Base-by-base conservation (phyloP, 139 green algal species). In the Tetraselmis striata region DNA sequence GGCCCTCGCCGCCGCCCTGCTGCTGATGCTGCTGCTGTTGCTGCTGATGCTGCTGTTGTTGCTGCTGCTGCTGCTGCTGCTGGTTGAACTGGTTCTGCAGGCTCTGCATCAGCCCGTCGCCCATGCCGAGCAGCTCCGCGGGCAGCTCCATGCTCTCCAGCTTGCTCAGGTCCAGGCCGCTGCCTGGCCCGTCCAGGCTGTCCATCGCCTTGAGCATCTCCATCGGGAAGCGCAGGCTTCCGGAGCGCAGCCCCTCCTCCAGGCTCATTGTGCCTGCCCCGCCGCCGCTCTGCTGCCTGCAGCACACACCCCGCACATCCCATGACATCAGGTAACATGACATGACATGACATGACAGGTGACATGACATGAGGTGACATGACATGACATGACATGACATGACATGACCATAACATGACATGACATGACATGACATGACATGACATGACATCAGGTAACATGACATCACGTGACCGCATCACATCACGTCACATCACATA, bases 81-180 rank as follows among this genome's bases (percentile, higher is more conserved):
- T 76, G 78, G 5, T 29, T 29, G 11, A 26, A 67, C 23, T 32
- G 77, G 30, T 67, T 28, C 58, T 75, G 22, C 5, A 67, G 30
- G 77, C 5, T 32, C 1, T 32, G 1, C 79, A 82, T n/a, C 2
- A 22, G 30, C 0, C 26, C 27, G 23, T 45, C 79, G 27, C 45
- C 74, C 32, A 77, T 78, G 2, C 77, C 84, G 24, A 78, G 30
- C 45, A 81, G 27, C 25, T 58, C 78, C 24, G 81, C 82, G 28
- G 85, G 82, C 82, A 90, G 74, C 77, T 92, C 87, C 78, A 92
- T 78, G 77, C 79, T 86, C 59, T 89, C 87, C 30, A 91, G 79
- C 78, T 92, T 92, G 80, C 84, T 79, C 1, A 91, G 83, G 81
- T 81, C 77, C 78, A 92, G 79, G 79, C 79, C 87, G 67, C 77